A percentile compares a stretch with the other conserved stretches of the same genome.
phyloP scores from a whole-genome alignment of 352 stramenopile species.

The Phytopythium mirpurense region DNA sequence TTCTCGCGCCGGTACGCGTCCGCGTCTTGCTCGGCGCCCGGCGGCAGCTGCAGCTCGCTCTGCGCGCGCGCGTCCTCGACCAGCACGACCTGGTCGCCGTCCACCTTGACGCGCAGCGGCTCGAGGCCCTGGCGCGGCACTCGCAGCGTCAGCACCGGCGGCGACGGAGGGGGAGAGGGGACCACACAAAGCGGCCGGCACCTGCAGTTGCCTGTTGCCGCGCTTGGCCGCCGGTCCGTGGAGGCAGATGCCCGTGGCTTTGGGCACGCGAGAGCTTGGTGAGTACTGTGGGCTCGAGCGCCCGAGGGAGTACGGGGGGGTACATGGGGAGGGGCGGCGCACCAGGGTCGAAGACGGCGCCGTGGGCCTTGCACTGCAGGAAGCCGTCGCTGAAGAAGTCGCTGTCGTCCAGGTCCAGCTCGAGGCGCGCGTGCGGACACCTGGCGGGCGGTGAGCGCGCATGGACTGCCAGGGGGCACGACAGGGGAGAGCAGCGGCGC shows the following conservation, averaged over 20 bases:
- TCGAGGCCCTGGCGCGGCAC: slow-evolving; percentile 39
- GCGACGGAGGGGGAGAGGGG: background rate
- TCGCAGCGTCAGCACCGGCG: background rate
- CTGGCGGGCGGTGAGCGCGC: slow-evolving; percentile 15
- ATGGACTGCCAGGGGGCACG: background rate
- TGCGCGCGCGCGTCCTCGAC: slow-evolving; percentile 10
- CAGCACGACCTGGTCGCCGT: slow-evolving; percentile 40
- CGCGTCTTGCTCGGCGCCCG: slow-evolving; percentile 16
- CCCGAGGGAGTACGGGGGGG: no score
- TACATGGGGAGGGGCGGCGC: background rate
- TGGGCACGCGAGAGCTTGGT: no score
- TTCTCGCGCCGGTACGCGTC: slow-evolving; percentile 34
- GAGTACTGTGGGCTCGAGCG: no score
- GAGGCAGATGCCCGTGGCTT: slow-evolving; percentile 59
- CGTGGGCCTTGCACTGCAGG: slow-evolving; percentile 78
- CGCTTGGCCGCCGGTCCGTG: slow-evolving; percentile 40
- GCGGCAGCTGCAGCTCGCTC: slow-evolving; percentile 13
- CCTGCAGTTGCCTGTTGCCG: slow-evolving; percentile 18
- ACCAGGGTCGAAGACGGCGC: slow-evolving; percentile 74
- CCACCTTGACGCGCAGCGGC: slow-evolving; percentile 30
- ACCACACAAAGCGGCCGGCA: background rate
- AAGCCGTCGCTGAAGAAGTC: slow-evolving; percentile 81
- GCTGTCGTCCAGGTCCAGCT: slow-evolving; percentile 76
- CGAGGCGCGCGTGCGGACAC: slow-evolving; percentile 62
- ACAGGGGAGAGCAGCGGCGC: background rate